Evolutionary conservation across 75 land plant species (phyloP), one percentile per base, ranked within the genome.

Genomic region (Azolla pinnata): DNA sequence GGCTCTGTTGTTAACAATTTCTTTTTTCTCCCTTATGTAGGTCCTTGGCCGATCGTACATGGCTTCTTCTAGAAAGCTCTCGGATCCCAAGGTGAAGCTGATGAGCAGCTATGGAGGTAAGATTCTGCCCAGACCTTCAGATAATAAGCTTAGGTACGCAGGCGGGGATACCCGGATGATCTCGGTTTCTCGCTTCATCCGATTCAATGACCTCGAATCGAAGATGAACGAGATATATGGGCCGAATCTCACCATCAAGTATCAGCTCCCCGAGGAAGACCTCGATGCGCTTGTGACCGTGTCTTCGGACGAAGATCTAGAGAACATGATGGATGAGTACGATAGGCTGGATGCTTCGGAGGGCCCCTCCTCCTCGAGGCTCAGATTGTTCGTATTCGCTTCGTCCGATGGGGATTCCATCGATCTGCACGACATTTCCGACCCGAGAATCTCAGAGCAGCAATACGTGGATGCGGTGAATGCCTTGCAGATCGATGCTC

Each of bases 401-500:
- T 51, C 70, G 38, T 18, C 55, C 29, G 20, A 61, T 47, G 14
- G 30, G 58, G 29, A 24, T 63, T 16, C 17, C 58, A 21, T 14
- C 14, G 38, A 50, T 14, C 35, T 58, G 17, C 12, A 1, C 21
- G 45, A 63, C 20, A n/a, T 26, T 17, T n/a, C 20, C 3, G 56
- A 53, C 0, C 45, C 65, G 52, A 31, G 20, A 23, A 30, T 34
- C 7, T 14, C 60, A 1, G 84, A 77, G 46, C 82, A 77, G 61
- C 76, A 75, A 2, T 84, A 81, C 58, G 60, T 88, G 14, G 88
- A 88, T 44, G 85, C 88, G 53, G 65, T 84, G 40, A 88, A 84
- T 59, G 85, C 83, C 19, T 49, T 80, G 10, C 44, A 54, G 27
- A 24, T 2, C 14, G 75, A 73, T 19, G 2, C 58, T 21, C 44